Evolutionary conservation across 345 rosid genomes (phyloP).

Genomic region (Jatropha curcas): DNA sequence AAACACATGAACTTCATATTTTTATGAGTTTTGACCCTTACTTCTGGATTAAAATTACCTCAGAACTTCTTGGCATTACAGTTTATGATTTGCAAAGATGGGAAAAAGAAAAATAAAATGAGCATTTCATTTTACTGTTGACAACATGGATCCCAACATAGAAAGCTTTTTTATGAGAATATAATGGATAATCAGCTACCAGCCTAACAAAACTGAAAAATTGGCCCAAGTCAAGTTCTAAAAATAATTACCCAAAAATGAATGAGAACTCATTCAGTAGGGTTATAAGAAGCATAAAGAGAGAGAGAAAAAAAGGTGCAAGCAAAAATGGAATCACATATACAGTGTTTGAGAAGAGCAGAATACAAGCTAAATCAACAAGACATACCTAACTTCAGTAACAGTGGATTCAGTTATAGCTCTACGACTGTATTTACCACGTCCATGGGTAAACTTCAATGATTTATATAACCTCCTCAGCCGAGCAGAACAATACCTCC

Average conservation of each 20-base stretch:
- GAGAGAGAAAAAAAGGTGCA: not conserved
- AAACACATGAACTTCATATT: not conserved
- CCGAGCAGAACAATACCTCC: slow-evolving; percentile 97
- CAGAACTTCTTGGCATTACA: not conserved
- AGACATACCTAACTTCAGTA: slow-evolving; percentile 83
- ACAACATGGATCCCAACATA: not conserved
- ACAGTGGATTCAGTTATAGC: slow-evolving; percentile 75
- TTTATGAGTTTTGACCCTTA: not conserved
- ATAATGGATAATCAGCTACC: not conserved
- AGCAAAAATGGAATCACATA: not conserved
- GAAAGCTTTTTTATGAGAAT: not conserved
- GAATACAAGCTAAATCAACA: not conserved
- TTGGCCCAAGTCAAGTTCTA: not conserved
- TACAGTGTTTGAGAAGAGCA: not conserved
- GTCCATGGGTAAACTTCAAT: slow-evolving; percentile 93
- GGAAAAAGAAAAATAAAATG: not conserved
- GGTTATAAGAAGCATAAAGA: not conserved
- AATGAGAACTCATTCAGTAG: not conserved
- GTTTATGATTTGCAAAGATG: not conserved
- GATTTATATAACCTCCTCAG: slow-evolving; percentile 93
- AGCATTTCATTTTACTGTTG: not conserved
- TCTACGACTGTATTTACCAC: slow-evolving; percentile 72
- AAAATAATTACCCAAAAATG: not conserved
- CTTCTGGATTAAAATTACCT: not conserved
- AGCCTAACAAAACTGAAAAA: not conserved